A percentile compares a stretch with the other conserved stretches of the same genome.
Conservation (phyloP, 805 yeast species). For the Brettanomyces sp. region DNA sequence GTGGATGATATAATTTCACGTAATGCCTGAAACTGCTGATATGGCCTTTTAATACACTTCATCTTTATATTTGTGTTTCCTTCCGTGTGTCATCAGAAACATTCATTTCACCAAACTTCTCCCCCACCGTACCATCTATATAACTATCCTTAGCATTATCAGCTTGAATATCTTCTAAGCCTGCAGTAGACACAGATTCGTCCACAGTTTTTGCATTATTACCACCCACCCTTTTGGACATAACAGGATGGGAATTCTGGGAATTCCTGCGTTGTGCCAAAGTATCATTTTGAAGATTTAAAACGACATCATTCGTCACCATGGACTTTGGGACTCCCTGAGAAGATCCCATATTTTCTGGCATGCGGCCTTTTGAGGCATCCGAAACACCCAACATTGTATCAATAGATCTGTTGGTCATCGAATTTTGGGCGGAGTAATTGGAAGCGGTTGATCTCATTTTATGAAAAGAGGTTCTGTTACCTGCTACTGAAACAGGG, state of each 20-base stretch:
- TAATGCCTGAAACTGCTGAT: neutral
- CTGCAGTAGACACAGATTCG: neutral
- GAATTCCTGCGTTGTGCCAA: neutral
- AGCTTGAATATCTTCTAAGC: neutral
- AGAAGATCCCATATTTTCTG: slow-evolving; percentile 1
- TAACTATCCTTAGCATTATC: slow-evolving; percentile 5
- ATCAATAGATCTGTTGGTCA: slow-evolving; percentile 15
- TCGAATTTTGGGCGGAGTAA: slow-evolving; percentile 3
- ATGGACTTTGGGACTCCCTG: slow-evolving; percentile 3
- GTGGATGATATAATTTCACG: neutral
- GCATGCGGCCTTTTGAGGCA: neutral
- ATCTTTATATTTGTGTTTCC: slow-evolving; percentile 15
- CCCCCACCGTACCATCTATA: slow-evolving; percentile 10
- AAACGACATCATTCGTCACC: slow-evolving; percentile 4
- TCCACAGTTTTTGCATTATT: neutral
- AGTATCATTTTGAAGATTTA: neutral
- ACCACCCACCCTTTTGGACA: neutral
- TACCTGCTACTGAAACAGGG: slow-evolving; percentile 6
- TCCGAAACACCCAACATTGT: slow-evolving; percentile 16
- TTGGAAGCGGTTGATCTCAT: slow-evolving; percentile 4
- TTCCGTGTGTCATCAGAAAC: slow-evolving; percentile 14
- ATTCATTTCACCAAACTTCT: slow-evolving; percentile 16
- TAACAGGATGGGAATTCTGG: neutral
- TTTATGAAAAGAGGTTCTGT: neutral
- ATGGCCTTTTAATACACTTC: too few relatives aligned